Evolutionary conservation across 345 rosid genomes (phyloP).

Genomic region (Syzygium oleosum): DNA sequence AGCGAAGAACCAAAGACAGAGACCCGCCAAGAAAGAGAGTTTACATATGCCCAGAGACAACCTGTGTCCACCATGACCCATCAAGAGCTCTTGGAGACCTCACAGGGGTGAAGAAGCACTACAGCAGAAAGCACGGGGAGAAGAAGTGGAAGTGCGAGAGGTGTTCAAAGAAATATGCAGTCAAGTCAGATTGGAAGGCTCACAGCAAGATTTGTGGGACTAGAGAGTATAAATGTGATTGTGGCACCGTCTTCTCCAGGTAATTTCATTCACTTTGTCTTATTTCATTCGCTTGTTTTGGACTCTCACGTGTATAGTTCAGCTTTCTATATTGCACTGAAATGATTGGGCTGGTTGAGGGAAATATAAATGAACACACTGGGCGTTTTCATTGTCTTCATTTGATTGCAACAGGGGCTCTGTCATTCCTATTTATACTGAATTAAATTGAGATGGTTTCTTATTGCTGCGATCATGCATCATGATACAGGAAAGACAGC

Average conservation of each 20-base stretch:
- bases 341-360: background rate
- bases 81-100: conserved; percentile 39
- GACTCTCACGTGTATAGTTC: background rate
- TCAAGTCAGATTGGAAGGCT: conserved; percentile 49
- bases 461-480: background rate
- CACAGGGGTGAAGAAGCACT: conserved; percentile 42
- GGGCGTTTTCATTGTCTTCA: background rate
- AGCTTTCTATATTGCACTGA: background rate
- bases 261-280: background rate
- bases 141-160: conserved; percentile 50
- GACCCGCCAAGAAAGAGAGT: conserved; percentile 24
- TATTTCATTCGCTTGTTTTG: background rate
- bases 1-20: conserved; percentile 6
- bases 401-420: background rate
- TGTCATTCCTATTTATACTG: background rate
- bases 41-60: conserved; percentile 37
- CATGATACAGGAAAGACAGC: conserved; percentile 35
- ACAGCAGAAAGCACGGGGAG: conserved; percentile 41
- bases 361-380: background rate
- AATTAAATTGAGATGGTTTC: background rate
- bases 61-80: conserved; percentile 39
- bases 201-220: conserved; percentile 45
- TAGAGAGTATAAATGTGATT: conserved; percentile 39
- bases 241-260: conserved; percentile 45
- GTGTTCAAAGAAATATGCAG: conserved; percentile 44